These are phyloP conservation scores for Claviceps fusiformis DNA, from an alignment of 2,329 filamentous ascomycete genomes.

Conservation along the genomic window DNA sequence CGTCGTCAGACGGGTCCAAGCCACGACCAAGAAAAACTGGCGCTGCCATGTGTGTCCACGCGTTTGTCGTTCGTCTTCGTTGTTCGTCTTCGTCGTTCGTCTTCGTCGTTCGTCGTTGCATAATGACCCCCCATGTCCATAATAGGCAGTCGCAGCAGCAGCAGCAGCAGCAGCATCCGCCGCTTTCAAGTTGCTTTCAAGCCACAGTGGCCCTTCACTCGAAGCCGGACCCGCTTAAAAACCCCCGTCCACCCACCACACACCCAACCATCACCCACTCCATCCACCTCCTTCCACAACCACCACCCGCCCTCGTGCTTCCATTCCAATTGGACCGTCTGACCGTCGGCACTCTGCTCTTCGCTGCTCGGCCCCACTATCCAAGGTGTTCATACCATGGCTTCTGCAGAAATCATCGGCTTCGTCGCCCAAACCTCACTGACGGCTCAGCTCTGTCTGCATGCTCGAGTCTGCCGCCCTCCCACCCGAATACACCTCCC, in stretches of 20 bases:
- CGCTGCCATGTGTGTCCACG: neutral
- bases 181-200: too few relatives aligned
- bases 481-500: neutral
- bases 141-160: too few relatives aligned
- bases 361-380: constrained; percentile 3
- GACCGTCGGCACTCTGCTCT: neutral
- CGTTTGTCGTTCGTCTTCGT: too few relatives aligned
- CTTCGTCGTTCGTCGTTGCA: too few relatives aligned
- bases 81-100: too few relatives aligned
- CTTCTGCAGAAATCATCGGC: constrained; percentile 7
- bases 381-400: neutral
- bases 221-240: constrained; percentile 1
- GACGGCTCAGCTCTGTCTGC: neutral
- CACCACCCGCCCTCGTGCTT: neutral
- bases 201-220: neutral
- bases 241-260: neutral
- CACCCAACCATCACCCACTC: neutral
- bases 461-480: neutral
- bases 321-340: neutral
- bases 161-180: too few relatives aligned
- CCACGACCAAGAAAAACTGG: neutral
- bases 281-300: neutral
- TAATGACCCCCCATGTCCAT: too few relatives aligned
- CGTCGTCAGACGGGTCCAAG: neutral
- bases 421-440: constrained; percentile 1